Percentiles rank a stretch among this genome's conserved stretches.
Conservation (phyloP, 106 monocot genomes). For the Xerophyta viscosa region DNA sequence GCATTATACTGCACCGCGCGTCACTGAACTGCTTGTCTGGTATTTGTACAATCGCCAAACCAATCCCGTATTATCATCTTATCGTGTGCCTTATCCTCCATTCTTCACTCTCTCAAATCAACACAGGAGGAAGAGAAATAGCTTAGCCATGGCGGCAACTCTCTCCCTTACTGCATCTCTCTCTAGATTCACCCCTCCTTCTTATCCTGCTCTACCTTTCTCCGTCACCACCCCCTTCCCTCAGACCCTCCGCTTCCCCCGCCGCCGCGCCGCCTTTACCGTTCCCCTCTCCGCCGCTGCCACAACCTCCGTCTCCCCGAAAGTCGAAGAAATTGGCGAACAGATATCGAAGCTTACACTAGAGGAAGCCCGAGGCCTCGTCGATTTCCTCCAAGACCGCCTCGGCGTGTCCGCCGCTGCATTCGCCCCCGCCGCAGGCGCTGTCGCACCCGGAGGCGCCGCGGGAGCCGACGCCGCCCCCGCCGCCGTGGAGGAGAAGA, state of each 20-base stretch:
- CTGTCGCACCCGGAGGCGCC: constrained; percentile 24
- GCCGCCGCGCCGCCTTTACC: not conserved
- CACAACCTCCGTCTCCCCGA: constrained; percentile 24
- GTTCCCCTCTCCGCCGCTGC: not conserved
- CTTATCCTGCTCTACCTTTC: no score
- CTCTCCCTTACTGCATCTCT: no score
- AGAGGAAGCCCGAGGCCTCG: constrained; percentile 46
- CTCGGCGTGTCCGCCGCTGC: constrained; percentile 56
- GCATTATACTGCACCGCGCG: no score
- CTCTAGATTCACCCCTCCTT: no score
- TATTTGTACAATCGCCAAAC: no score
- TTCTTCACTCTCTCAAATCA: no score
- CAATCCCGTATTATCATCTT: no score
- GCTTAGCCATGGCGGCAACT: no score
- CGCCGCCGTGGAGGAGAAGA: constrained; percentile 71
- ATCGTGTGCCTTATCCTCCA: no score
- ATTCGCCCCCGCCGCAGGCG: constrained; percentile 38
- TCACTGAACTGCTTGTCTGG: no score
- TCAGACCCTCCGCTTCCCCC: not conserved
- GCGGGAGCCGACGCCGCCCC: constrained; percentile 28
- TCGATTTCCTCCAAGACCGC: constrained; percentile 50
- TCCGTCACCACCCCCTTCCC: no score
- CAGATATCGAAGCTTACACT: constrained; percentile 42
- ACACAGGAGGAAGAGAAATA: no score
- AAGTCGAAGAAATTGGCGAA: constrained; percentile 38